Evolutionary conservation across 2,329 filamentous ascomycete genomes (phyloP), one percentile per base, ranked within the genome.

Genomic region (Fusarium humuli): DNA sequence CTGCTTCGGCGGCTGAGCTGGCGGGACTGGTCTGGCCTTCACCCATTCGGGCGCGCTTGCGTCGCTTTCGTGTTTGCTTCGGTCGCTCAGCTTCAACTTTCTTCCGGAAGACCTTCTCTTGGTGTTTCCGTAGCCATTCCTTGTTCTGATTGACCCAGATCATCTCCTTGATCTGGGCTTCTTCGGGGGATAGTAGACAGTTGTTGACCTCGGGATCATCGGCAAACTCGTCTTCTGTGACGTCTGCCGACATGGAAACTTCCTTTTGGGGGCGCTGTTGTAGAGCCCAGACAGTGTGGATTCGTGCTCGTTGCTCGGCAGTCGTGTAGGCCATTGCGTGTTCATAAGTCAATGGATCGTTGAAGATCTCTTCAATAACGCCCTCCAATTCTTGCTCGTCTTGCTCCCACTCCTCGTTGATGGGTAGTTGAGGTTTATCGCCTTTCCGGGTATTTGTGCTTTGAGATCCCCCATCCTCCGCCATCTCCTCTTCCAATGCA

Each of bases 81-180:
- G 83, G 86, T 70, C 79, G 83, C 74, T 81, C 86, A 12, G 85
- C 85, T 63, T 87, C 87, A 67, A 88, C 82, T 79, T 94, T 93
- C 63, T 90, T 88, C 41, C 92, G 88, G 60, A 97, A 91, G 9
- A 92, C 86, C 79, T 96, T 97, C 65, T 92, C 90, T 76, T 98
- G 94, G 77, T 97, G 92, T 50, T 90, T 88, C 11, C 95, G 92
- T 41, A 99, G 85, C 88, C 94, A 99, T 72, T 97, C 94, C 78
- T 96, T 94, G 80, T 99, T 98, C 77, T 94, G 91, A 64, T 95
- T 94, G 45, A 97, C 90, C 96, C 96, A 99, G 55, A 98, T 92
- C 64, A 90, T 89, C 79, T 98, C 94, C 79, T 98, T 98, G 76
- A 94, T 88, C 34, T 87, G 87, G 4, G 91, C 88, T 81, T 98